A percentile compares a stretch with the other conserved stretches of the same genome.
Conservation (phyloP, 176 grass and related monocot genomes). For the Oryza australiensis region DNA sequence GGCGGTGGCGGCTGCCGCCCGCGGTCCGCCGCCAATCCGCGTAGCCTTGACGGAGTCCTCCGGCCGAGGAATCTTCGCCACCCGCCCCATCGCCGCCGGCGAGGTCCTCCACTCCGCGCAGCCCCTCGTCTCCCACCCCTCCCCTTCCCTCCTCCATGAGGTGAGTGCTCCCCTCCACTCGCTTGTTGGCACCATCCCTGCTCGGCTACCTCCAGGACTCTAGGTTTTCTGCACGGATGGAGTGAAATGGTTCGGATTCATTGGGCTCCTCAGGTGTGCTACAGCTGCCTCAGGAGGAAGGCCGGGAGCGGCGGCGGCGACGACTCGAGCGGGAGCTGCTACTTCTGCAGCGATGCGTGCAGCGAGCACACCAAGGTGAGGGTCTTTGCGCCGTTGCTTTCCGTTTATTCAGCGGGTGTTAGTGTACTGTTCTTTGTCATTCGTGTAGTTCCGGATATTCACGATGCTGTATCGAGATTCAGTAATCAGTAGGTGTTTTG, state of each 20-base stretch:
- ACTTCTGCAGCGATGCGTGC: slow-evolving; percentile 77
- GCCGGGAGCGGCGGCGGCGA: slow-evolving; percentile 2
- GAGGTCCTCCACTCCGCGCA: slow-evolving; percentile 76
- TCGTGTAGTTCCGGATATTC: neutral
- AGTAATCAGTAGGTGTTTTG: neutral
- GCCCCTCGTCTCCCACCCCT: slow-evolving; percentile 65
- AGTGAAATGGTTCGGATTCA: neutral
- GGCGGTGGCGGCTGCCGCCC: neutral
- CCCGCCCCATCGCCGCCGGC: slow-evolving; percentile 47
- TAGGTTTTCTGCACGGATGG: neutral
- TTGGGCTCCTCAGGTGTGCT: slow-evolving; percentile 64
- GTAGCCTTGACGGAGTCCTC: slow-evolving; percentile 59
- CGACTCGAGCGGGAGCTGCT: neutral
- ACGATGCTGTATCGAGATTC: neutral
- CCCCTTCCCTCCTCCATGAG: slow-evolving; percentile 56
- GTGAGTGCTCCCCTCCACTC: slow-evolving; percentile 33
- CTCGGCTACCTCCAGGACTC: neutral
- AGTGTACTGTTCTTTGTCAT: neutral
- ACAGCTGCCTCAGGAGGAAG: slow-evolving; percentile 79
- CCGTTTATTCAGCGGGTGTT: neutral
- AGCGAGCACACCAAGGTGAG: slow-evolving; percentile 59
- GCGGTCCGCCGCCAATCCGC: slow-evolving; percentile 60
- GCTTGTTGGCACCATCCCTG: neutral
- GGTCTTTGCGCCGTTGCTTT: neutral
- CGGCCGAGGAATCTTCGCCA: slow-evolving; percentile 79